Percentiles rank a stretch among this genome's conserved stretches.
Conservation (phyloP, 441 rosid genomes). For the Adansonia madagascariensis region DNA sequence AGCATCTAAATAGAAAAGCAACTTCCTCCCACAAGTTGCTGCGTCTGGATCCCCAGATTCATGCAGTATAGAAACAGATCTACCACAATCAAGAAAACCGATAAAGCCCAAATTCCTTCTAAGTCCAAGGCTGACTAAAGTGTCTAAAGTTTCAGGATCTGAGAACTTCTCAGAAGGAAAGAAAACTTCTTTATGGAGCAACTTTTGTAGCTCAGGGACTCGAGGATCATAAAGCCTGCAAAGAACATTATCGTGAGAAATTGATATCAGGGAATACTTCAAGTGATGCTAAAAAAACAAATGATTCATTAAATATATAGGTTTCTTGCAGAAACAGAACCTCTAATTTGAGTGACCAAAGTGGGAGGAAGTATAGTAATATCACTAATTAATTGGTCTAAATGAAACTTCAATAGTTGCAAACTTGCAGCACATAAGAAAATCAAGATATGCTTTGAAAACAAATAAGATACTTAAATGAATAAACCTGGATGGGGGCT, state of each 20-base stretch:
- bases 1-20: slow-evolving; percentile 62
- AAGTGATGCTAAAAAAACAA: slow-evolving; percentile 1
- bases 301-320: neutral
- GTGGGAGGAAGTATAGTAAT: neutral
- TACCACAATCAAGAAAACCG: slow-evolving; percentile 91
- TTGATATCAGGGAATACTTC: slow-evolving; percentile 17
- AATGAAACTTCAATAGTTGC: slow-evolving; percentile 5
- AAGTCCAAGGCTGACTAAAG: slow-evolving; percentile 80
- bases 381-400: neutral
- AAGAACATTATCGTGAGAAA: slow-evolving; percentile 36
- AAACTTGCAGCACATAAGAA: slow-evolving; percentile 17
- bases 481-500: slow-evolving; percentile 84
- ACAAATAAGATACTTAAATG: slow-evolving; percentile 13
- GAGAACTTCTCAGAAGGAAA: slow-evolving; percentile 85
- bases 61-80: slow-evolving; percentile 67
- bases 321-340: slow-evolving; percentile 14
- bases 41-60: slow-evolving; percentile 68
- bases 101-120: slow-evolving; percentile 62
- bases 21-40: slow-evolving; percentile 58
- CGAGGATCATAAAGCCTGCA: slow-evolving; percentile 98
- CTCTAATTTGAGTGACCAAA: neutral
- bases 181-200: slow-evolving; percentile 76
- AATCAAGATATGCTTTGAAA: slow-evolving; percentile 10
- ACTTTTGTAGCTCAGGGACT: slow-evolving; percentile 62
- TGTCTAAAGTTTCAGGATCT: slow-evolving; percentile 76